These are phyloP conservation scores for Lichtheimia ramosa DNA, from an alignment of 371 early-diverging fungal genomes.

Conservation along the genomic window DNA sequence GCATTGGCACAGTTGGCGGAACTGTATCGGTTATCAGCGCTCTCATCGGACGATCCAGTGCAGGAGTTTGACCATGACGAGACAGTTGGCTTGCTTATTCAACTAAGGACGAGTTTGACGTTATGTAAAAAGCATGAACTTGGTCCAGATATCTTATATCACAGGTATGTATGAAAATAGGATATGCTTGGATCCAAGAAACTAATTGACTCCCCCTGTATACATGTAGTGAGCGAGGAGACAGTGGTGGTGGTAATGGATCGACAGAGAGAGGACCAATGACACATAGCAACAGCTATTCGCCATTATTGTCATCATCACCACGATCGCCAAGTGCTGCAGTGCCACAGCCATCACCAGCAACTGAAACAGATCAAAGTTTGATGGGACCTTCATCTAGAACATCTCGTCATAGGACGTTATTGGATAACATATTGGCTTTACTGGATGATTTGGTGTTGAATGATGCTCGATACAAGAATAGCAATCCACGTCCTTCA, in stretches of 20 bases:
- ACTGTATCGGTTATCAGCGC: conserved; percentile 13
- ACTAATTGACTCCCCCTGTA: too few relatives aligned
- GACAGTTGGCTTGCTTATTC: conserved; percentile 36
- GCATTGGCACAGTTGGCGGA: conserved; percentile 27
- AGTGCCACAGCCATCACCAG: too few relatives aligned
- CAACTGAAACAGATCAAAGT: too few relatives aligned
- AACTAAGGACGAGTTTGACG: conserved; percentile 41
- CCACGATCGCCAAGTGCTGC: too few relatives aligned
- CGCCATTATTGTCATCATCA: too few relatives aligned
- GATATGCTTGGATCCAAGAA: too few relatives aligned
- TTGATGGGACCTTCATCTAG: too few relatives aligned
- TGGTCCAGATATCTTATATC: conserved; percentile 26
- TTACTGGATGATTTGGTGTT: conserved; percentile 51
- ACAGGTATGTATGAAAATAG: conserved; percentile 19
- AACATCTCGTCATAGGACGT: background rate
- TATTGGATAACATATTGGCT: conserved; percentile 36
- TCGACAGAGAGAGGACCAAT: too few relatives aligned
- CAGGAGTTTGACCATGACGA: conserved; percentile 44
- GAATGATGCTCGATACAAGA: conserved; percentile 57
- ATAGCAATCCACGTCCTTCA: conserved; percentile 54
- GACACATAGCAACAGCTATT: too few relatives aligned
- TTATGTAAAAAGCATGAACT: conserved; percentile 29
- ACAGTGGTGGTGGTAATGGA: too few relatives aligned
- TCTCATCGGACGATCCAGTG: conserved; percentile 1
- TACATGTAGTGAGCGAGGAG: too few relatives aligned